A percentile compares a stretch with the other conserved stretches of the same genome.
These are phyloP conservation scores for Phialophora verrucosa DNA, from an alignment of 2,329 filamentous ascomycete genomes.

Conservation along the genomic window DNA sequence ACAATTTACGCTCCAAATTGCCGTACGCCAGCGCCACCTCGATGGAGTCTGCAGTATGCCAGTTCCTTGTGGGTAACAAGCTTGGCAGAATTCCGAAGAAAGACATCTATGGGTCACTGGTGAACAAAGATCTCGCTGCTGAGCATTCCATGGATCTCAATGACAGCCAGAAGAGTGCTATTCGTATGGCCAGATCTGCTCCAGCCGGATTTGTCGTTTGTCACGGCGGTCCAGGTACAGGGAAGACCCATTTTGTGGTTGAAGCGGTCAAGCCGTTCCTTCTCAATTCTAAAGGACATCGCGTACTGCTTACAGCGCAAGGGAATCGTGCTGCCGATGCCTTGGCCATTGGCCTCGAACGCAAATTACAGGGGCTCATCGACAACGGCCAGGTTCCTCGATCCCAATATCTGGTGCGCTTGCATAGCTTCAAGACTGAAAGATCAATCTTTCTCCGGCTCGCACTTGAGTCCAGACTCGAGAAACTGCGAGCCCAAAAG, in stretches of 20 bases:
- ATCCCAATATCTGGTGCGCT: constrained; percentile 13
- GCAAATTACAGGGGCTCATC: background rate
- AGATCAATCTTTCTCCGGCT: constrained; percentile 9
- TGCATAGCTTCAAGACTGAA: constrained; percentile 28
- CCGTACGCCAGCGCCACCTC: too few relatives aligned
- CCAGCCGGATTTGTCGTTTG: constrained; percentile 25
- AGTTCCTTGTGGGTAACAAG: background rate
- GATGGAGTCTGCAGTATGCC: background rate
- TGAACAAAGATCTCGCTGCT: constrained; percentile 12
- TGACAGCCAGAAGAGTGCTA: constrained; percentile 24
- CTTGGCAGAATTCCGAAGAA: background rate
- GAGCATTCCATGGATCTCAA: constrained; percentile 23
- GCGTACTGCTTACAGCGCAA: constrained; percentile 19
- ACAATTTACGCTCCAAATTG: background rate
- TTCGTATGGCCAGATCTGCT: constrained; percentile 12
- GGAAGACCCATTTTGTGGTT: constrained; percentile 27
- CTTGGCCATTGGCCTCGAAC: constrained; percentile 14
- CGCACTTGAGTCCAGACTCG: background rate
- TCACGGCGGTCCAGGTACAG: constrained; percentile 27
- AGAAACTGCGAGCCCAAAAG: background rate
- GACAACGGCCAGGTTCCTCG: too few relatives aligned
- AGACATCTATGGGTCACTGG: constrained; percentile 20
- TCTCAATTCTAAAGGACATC: constrained; percentile 8
- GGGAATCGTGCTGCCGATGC: constrained; percentile 20
- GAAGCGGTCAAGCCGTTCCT: constrained; percentile 24